A percentile compares a stretch with the other conserved stretches of the same genome.
Evolutionary conservation across 1,139 yeast genomes (phyloP).

Genomic region (Kurtzmaniella quercitrusa): DNA sequence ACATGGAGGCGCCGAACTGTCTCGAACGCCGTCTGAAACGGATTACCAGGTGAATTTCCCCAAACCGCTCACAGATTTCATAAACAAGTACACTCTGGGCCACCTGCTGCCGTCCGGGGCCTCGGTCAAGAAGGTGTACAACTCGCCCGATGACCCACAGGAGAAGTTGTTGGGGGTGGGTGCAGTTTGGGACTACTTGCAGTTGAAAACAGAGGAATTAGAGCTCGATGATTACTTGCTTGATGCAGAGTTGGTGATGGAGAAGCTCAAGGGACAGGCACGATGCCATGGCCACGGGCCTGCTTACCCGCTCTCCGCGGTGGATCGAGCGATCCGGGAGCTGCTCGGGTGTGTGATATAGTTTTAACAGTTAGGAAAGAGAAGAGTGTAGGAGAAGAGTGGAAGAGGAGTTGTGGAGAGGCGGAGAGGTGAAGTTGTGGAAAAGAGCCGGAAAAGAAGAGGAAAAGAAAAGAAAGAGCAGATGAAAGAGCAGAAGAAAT

Average conservation of each 20-base stretch:
- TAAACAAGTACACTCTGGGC: conserved; percentile 20
- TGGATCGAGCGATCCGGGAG: conserved; percentile 33
- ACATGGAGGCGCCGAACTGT: not conserved
- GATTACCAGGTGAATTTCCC: conserved; percentile 28
- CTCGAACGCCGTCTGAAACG: not conserved
- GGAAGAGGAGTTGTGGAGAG: not conserved
- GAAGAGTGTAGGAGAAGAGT: not conserved
- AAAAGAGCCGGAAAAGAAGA: not conserved
- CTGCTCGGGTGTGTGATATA: not conserved
- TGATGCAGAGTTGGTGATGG: conserved; percentile 58
- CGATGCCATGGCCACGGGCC: conserved; percentile 83
- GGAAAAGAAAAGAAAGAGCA: not conserved
- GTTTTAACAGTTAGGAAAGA: not conserved
- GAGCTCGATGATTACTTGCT: conserved; percentile 44
- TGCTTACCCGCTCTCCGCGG: conserved; percentile 54
- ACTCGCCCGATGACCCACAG: conserved; percentile 31
- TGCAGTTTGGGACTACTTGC: conserved; percentile 79
- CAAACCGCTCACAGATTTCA: conserved; percentile 30
- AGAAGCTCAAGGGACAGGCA: conserved; percentile 58
- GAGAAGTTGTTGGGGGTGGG: conserved; percentile 60
- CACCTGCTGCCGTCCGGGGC: conserved; percentile 16
- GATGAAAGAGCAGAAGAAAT: not conserved
- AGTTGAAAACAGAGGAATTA: conserved; percentile 39
- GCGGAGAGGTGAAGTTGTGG: not conserved
- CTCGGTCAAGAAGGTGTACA: conserved; percentile 28